Evolutionary conservation across 2,329 filamentous ascomycete species (phyloP).

Genomic region (Lasiodiplodia sp.): DNA sequence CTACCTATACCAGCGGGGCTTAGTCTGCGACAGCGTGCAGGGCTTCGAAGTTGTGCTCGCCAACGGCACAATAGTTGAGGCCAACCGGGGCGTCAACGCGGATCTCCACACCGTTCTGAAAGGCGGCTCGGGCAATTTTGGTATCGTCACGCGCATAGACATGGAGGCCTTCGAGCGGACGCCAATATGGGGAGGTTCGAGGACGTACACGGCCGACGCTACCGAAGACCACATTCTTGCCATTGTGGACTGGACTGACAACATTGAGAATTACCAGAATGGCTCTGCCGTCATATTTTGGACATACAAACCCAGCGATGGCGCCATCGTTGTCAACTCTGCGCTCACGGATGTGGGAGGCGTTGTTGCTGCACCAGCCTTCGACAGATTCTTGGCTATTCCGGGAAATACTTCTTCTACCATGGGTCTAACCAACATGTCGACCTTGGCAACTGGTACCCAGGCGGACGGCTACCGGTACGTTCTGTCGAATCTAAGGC

Average conservation of each 20-base stretch:
- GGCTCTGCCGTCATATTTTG: constrained; percentile 39
- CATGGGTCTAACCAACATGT: constrained; percentile 38
- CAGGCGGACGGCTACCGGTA: constrained; percentile 37
- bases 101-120: constrained; percentile 52
- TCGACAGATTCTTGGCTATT: constrained; percentile 37
- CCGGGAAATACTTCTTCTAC: constrained; percentile 38
- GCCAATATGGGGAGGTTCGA: constrained; percentile 3
- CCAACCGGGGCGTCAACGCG: constrained; percentile 41
- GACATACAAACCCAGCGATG: constrained; percentile 37
- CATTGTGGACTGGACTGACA: constrained; percentile 33
- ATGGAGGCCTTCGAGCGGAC: constrained; percentile 40
- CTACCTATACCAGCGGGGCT: constrained; percentile 36
- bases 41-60: constrained; percentile 48
- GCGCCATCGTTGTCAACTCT: constrained; percentile 36
- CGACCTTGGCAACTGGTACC: constrained; percentile 33
- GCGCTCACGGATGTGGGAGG: constrained; percentile 33
- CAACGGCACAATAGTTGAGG: constrained; percentile 46
- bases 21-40: constrained; percentile 37
- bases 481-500: background rate
- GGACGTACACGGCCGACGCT: background rate
- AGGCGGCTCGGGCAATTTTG: constrained; percentile 54
- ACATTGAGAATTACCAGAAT: constrained; percentile 34
- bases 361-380: constrained; percentile 32
- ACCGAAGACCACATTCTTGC: background rate
- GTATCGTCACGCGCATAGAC: constrained; percentile 52